Percentiles rank a stretch among this genome's conserved stretches.
Evolutionary conservation across 2,329 filamentous ascomycete species (phyloP).

Genomic region (Stachybotrys chlorohalonatus): DNA sequence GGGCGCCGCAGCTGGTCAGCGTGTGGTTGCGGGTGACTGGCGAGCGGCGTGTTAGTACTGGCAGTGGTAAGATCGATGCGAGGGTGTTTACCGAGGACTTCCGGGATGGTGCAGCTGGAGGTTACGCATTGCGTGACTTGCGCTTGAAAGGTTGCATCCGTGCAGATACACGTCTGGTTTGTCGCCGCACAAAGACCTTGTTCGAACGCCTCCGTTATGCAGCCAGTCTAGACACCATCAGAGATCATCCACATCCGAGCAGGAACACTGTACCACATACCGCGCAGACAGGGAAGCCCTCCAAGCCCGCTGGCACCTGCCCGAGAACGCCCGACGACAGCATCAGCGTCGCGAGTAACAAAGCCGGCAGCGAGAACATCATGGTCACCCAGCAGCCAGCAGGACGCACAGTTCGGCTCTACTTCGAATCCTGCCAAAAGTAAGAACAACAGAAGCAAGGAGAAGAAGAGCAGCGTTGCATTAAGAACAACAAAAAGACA

Average conservation of each 20-base stretch:
- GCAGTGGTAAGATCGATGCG: neutral
- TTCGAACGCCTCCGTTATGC: neutral
- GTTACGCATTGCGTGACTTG: conserved; percentile 2
- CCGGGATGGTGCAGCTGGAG: conserved; percentile 7
- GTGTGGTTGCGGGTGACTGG: conserved; percentile 14
- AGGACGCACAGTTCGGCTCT: neutral
- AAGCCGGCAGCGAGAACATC: neutral
- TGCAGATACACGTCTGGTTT: neutral
- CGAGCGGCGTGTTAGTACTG: neutral
- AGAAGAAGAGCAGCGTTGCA: too few species aligned
- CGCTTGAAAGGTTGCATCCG: neutral
- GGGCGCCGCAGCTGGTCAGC: conserved; percentile 12
- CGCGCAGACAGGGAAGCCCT: neutral
- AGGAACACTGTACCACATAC: neutral
- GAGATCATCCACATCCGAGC: neutral
- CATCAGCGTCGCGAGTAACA: neutral
- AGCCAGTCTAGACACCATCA: neutral
- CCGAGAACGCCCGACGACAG: neutral
- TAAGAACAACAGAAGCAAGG: neutral
- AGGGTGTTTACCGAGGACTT: conserved; percentile 6
- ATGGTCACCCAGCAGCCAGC: neutral
- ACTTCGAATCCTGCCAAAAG: neutral
- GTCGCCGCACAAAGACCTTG: neutral
- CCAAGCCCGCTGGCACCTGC: neutral
- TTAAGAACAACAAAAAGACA: too few species aligned